Evolutionary conservation across 2,329 filamentous ascomycete species (phyloP).

Genomic region (Fusarium pseudocircinatum): DNA sequence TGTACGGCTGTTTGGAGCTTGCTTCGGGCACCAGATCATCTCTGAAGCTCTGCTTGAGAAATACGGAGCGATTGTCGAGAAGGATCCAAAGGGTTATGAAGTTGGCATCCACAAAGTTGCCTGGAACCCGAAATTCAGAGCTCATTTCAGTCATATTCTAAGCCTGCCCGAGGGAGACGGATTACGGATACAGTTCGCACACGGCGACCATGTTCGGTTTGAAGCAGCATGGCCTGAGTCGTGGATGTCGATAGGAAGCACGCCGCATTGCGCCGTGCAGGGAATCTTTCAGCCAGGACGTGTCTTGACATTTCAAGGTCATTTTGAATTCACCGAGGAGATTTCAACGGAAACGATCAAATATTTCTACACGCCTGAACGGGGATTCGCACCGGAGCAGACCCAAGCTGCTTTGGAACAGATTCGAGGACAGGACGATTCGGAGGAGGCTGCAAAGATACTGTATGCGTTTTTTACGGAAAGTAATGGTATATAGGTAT

Average conservation of each 20-base stretch:
- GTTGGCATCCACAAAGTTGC: neutral
- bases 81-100: neutral
- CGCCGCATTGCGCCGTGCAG: neutral
- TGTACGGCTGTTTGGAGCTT: neutral
- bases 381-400: neutral
- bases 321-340: neutral
- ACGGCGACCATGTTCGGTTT: neutral
- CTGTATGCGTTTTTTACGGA: neutral
- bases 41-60: neutral
- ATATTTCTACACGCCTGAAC: neutral
- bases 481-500: neutral
- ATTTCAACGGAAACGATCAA: neutral
- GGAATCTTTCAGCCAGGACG: neutral
- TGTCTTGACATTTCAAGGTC: neutral
- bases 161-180: neutral
- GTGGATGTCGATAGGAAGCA: neutral
- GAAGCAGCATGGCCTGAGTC: neutral
- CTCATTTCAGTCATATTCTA: neutral
- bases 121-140: neutral
- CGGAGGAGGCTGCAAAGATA: neutral
- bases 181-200: neutral
- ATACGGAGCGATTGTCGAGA: neutral
- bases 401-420: neutral
- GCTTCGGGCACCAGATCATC: neutral
- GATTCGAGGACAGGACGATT: neutral